Evolutionary conservation across 116 monocot genomes (phyloP), one percentile per base, ranked within the genome.

Genomic region (Cymodocea nodosa): DNA sequence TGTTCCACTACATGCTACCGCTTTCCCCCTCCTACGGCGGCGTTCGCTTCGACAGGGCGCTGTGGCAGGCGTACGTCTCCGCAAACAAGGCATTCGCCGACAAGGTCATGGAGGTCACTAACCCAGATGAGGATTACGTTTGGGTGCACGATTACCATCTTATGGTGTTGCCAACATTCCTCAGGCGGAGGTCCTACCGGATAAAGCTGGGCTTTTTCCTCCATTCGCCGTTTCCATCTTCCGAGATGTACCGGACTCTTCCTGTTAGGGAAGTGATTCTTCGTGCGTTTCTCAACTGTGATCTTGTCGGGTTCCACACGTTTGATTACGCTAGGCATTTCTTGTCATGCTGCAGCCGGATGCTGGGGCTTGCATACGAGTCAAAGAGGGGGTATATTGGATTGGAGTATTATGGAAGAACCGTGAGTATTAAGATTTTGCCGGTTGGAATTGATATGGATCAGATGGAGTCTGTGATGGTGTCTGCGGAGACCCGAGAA

Each of bases 111-210:
- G 79, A 84, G 63, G 63, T 79, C 12, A 30, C 79, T 56, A 68
- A 77, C 54, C 71, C 82, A 4, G 82, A 84, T 19, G 77, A 82
- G 5, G 84, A 84, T 23, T 65, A 56, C 52, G 84, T 88, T 17
- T 88, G 88, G 89, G 60, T 73, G 2, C 89, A 89, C 62, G 89
- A 89, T 48, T 89, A 89, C 60, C 89, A 89, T 59, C 73, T 89
- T 11, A 66, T 89, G 51, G 60, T 70, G 1, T 75, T 89, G 49
- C 89, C 89, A 14, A 89, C 84, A 18, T 82, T 84, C 54, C 75
- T 84, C 44, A 74, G 84, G n/a, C 36, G 73, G 30, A 60, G 89
- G 15, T 82, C 69, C 19, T 71, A 72, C 15, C 59, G 82, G 23
- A 36, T 74, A 15, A 71, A 69, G 67, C 70, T 89, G 6, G 84